Percentiles rank a stretch among this genome's conserved stretches.
These are phyloP conservation scores for Pythium apleroticum DNA, from an alignment of 352 stramenopile genomes.

Conservation along the genomic window DNA sequence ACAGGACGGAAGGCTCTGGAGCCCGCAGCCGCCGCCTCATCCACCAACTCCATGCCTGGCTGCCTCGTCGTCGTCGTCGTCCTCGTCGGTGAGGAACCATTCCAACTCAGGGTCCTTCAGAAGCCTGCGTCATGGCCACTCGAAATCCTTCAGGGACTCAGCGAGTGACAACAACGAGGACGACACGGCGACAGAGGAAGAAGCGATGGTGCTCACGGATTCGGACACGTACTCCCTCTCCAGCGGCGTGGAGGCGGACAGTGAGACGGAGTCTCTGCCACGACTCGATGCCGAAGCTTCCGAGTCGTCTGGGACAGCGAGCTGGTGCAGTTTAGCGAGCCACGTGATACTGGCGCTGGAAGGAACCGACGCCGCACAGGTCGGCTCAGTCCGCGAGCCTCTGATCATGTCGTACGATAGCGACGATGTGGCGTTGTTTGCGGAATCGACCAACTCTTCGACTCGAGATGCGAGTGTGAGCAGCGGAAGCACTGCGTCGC, in stretches of 20 bases:
- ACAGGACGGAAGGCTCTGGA: slow-evolving; percentile 12
- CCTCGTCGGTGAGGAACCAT: neutral
- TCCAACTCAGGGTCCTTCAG: neutral
- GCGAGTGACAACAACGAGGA: neutral
- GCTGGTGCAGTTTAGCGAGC: slow-evolving; percentile 22
- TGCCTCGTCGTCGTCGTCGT: neutral
- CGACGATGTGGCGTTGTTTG: slow-evolving; percentile 7
- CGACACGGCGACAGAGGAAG: neutral
- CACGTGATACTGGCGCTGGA: slow-evolving; percentile 20
- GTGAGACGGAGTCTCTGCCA: slow-evolving; percentile 1
- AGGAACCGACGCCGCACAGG: neutral
- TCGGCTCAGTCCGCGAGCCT: slow-evolving; percentile 4
- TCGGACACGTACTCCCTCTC: slow-evolving; percentile 21
- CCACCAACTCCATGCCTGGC: neutral
- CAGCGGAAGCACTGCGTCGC: neutral
- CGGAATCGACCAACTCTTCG: neutral
- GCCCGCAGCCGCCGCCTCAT: slow-evolving; percentile 15
- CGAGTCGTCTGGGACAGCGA: neutral
- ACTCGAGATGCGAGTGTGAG: neutral
- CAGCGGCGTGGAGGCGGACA: slow-evolving; percentile 11
- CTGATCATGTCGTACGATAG: slow-evolving; percentile 9
- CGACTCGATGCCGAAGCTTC: neutral
- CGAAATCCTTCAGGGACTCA: neutral
- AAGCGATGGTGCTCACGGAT: slow-evolving; percentile 8
- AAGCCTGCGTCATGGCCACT: neutral